Evolutionary conservation across 2,329 filamentous ascomycete species (phyloP), one percentile per base, ranked within the genome.

Genomic region (Colletotrichum lini): DNA sequence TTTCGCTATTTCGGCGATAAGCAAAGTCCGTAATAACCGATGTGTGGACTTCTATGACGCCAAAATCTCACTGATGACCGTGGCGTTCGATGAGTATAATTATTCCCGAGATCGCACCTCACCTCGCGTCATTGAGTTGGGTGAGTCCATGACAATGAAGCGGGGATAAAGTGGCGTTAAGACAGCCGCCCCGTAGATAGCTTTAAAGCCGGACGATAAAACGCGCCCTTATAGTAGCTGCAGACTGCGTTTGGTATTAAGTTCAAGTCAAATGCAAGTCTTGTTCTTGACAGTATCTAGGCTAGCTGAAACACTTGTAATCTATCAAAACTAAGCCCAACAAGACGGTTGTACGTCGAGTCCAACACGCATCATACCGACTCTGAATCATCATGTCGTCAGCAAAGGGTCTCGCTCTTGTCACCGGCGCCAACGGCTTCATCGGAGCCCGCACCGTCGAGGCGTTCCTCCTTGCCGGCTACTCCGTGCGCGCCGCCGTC

Each of bases 391-490:
- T n/a, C 2, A 70, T 70, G 67, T 42, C 62, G n/a, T 59, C 65
- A 23, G 21, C 16, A 3, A 54, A 70, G 57, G 65, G 69, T 5
- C 58, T 72, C 13, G 78, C 80, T 15, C 77, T 81, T 13, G 77
- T 84, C 21, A 82, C 82, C 0, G 82, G 82, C 38, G 80, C 81
- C 65, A 83, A 82, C 62, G 82, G 81, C 64, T 84, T 81, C 74
- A 82, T 84, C 50, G 81, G 78, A 21, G 78, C 76, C 15, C 75
- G 78, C n/a, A 78, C 82, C 16, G 79, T 81, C 26, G 76, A 80
- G 23, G 77, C 78, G 18, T 78, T 83, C 23, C 79, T 84, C 7
- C 65, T 78, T 21, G 78, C 77, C 15, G 82, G 82, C 2, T 83
- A 83, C 64, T 76, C 75, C 0, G 80, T 83, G n/a, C 78, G 81